Evolutionary conservation across 2,329 filamentous ascomycete species (phyloP), one percentile per base, ranked within the genome.

Genomic region (Epichloe gansuensis): DNA sequence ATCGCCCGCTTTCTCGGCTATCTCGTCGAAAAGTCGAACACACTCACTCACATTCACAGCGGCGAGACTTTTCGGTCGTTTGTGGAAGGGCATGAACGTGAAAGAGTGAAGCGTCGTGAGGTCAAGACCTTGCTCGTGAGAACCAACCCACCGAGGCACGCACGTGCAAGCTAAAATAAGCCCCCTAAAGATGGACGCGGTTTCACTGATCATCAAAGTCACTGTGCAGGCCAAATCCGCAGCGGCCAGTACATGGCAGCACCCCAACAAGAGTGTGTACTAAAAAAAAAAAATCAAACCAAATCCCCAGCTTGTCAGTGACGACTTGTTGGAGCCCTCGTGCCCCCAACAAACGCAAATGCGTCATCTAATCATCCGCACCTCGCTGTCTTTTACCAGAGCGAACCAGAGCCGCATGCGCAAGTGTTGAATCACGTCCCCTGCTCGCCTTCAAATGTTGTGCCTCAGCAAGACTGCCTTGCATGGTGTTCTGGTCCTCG

Each of bases 401-500:
- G 23, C 23, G 7, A 42, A 44, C 15, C 11, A 6, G 31, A 17
- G 12, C 21, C 15, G 43, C 8, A 31, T 31, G 28, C 28, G 8
- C 28, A 44, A 44, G 39, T 44, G 21, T 28, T 13, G 37, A 9
- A 41, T 44, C 48, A 12, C 28, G 31, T 13, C 23, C 48, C 7
- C 6, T 28, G 23, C 39, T 25, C 31, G 48, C 37, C 51, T 41
- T 51, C 51, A 49, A 34, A 53, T 55, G 51, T 46, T 48, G 47
- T 38, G 5, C 48, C 17, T 38, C 44, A 38, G 39, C 45, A 48
- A 49, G 34, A 46, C 45, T 49, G 54, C 54, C 51, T 51, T 53
- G 48, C 48, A 55, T 55, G 54, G 51, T 51, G 51, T 42, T 38
- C 51, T 53, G 51, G 54, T 51, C 51, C 21, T 51, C 51, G 42